phyloP scores from a whole-genome alignment of 139 green algal genomes.

The Chlorella sp. region DNA sequence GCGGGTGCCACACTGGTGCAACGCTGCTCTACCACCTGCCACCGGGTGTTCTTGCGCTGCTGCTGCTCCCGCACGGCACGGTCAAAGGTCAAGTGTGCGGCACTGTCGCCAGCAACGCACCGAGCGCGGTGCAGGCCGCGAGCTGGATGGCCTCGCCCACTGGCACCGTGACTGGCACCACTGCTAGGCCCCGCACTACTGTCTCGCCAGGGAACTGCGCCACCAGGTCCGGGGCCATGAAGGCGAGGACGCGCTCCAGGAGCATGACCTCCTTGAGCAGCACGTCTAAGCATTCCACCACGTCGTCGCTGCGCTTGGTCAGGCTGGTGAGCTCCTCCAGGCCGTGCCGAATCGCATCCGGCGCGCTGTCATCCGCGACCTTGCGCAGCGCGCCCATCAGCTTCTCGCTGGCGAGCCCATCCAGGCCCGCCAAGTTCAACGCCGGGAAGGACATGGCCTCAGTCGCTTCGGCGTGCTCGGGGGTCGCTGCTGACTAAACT shows the following conservation, averaged over 20 bases:
- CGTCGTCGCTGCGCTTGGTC: slow-evolving; percentile 6
- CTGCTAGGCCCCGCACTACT: not conserved
- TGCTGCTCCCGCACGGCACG: no score
- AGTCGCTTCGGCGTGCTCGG: no score
- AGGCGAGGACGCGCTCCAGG: not conserved
- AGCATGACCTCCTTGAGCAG: not conserved
- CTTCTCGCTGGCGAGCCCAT: not conserved
- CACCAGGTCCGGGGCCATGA: not conserved
- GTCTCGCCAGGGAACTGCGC: not conserved
- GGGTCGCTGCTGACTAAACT: no score
- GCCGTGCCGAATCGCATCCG: not conserved
- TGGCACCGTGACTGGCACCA: not conserved
- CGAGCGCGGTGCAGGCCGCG: not conserved
- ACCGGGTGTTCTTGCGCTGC: no score
- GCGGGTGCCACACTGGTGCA: no score
- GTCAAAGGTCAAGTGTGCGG: no score
- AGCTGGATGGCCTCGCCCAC: slow-evolving; percentile 1
- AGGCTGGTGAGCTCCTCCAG: slow-evolving; percentile 1
- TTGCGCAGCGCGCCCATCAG: not conserved
- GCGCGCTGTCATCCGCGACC: not conserved
- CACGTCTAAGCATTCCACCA: not conserved
- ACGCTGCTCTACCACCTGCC: no score
- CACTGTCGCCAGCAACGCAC: no score
- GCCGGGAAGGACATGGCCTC: no score
- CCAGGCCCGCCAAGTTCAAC: not conserved